Conservation (phyloP, 306 rosid genomes). For the Rosa persica region DNA sequence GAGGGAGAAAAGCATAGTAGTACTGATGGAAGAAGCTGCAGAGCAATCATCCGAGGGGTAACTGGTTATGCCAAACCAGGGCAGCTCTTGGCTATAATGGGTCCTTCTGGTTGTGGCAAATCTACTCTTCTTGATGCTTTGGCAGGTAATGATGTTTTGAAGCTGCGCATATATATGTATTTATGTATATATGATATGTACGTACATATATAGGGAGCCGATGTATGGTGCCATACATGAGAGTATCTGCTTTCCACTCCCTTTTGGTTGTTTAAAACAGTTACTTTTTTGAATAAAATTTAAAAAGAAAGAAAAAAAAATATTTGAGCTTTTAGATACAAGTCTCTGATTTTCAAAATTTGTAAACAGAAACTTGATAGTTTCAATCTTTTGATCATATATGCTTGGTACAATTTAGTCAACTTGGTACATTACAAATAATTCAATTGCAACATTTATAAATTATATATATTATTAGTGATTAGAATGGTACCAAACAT, state of each 20-base stretch:
- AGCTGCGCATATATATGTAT: neutral
- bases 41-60: conserved; percentile 48
- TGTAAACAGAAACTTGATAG: neutral
- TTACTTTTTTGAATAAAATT: too few relatives aligned
- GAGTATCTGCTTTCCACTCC: too few relatives aligned
- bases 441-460: neutral
- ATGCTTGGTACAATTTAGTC: neutral
- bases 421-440: too few relatives aligned
- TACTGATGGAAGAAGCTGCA: conserved; percentile 26
- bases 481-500: neutral
- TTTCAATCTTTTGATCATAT: too few relatives aligned
- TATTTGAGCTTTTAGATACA: neutral
- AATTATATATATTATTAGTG: neutral
- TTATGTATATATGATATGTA: too few relatives aligned
- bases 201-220: neutral
- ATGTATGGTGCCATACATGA: neutral
- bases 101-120: conserved; percentile 84
- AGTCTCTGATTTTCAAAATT: too few relatives aligned
- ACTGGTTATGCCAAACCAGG: conserved; percentile 62
- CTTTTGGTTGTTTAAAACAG: too few relatives aligned
- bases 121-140: conserved; percentile 74
- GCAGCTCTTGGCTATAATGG: conserved; percentile 63
- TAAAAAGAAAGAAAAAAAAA: too few relatives aligned
- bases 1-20: neutral
- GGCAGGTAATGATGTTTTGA: conserved; percentile 41